Evolutionary conservation across 2,329 filamentous ascomycete genomes (phyloP), one percentile per base, ranked within the genome.

Genomic region (Penicillium verrucosum): DNA sequence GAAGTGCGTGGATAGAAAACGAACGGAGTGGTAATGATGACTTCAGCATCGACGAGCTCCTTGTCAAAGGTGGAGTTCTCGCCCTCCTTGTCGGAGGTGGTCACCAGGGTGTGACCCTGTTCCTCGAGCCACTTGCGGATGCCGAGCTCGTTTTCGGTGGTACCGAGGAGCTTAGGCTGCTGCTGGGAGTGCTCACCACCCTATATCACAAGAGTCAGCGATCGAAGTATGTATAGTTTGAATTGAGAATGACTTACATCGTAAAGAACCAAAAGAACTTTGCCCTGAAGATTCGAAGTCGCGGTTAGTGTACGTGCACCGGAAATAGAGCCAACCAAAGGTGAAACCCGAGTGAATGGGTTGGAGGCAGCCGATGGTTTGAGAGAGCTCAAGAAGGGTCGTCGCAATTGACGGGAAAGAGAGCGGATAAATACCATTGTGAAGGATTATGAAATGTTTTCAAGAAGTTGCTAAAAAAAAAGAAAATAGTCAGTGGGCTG

Each of bases 101-200:
- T 99, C 68, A 99, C 85, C 60, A 99, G 86, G 63, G 90, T 95
- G 85, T 99, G 94, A 70, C 94, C 94, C 77, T 95, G 88, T 61
- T 93, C 90, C 83, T 97, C 94, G 68, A 99, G 88, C 93, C 94
- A 99, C 80, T 95, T 92, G 74, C 94, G 87, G 74, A 99, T 82
- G 69, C 94, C 94, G 61, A 99, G 90, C 84, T 99, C 94, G 78
- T 97, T 97, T 84, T 99, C 91, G 47, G 92, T 97, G 63, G 94
- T 96, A 72, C 94, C 94, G 70, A 97, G 86, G 68, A 99, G 85
- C 70, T 85, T 85, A 63, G 92, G 92, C 75, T 95, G 91, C 73
- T 97, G 84, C 78, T 89, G 81, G 80, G 92, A 92, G 82, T 96
- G 91, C 81, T 91, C 81, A 75, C 86, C 84, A 76, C 92, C 85